A percentile compares a stretch with the other conserved stretches of the same genome.
phyloP scores from a whole-genome alignment of 305 asterid genomes.

The Fraxinus velutina region DNA sequence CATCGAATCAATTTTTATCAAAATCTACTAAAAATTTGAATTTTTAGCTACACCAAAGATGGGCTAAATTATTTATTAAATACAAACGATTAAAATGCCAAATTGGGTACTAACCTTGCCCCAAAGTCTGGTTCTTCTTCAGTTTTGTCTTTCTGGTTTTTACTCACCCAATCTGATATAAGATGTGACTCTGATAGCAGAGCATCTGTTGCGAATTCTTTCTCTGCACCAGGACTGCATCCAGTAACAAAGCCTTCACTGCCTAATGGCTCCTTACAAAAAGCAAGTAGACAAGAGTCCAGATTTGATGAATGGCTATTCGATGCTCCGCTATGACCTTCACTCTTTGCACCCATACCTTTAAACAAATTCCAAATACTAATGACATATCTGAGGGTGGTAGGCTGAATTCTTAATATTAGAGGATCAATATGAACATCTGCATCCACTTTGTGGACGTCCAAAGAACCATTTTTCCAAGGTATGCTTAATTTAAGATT shows the following conservation, averaged over 20 bases:
- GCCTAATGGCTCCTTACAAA: conserved; percentile 34
- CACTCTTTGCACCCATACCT: conserved; percentile 40
- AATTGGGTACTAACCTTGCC: conserved; percentile 67
- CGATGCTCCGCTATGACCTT: conserved; percentile 35
- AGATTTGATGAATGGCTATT: conserved; percentile 36
- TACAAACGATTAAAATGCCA: background rate
- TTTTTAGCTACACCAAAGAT: background rate
- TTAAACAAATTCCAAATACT: conserved; percentile 61
- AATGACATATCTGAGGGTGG: conserved; percentile 55
- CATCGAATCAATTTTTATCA: background rate
- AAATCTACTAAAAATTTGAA: background rate
- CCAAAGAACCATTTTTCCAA: conserved; percentile 92
- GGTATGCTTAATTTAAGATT: conserved; percentile 76
- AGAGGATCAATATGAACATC: conserved; percentile 76
- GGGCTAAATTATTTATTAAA: background rate
- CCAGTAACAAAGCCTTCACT: conserved; percentile 40
- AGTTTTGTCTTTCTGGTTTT: conserved; percentile 38
- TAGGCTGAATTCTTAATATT: conserved; percentile 71
- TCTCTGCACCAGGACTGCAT: conserved; percentile 35
- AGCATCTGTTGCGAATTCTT: conserved; percentile 42
- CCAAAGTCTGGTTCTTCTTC: conserved; percentile 87
- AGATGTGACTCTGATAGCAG: conserved; percentile 77
- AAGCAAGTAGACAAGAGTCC: conserved; percentile 38
- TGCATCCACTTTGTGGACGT: conserved; percentile 79
- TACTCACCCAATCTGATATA: conserved; percentile 85